Evolutionary conservation across 2,329 filamentous ascomycete species (phyloP), one percentile per base, ranked within the genome.

Genomic region (Diaporthe citriasiana): DNA sequence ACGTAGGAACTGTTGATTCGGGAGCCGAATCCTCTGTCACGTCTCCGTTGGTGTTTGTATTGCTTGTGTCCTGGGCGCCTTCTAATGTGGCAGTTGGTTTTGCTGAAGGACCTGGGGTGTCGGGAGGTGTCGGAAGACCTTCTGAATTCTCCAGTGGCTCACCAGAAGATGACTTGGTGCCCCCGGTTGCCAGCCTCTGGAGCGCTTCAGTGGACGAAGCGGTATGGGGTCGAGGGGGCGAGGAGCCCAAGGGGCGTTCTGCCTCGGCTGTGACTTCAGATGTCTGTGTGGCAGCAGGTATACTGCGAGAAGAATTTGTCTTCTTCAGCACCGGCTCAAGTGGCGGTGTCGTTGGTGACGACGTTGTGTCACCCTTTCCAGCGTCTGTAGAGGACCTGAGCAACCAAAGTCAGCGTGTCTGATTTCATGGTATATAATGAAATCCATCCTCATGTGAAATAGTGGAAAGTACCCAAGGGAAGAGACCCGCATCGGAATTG

Each of bases 91-190:
- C 63, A 4, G 51, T 56, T n/a, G 55, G 65, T 8, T 40, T 35
- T 2, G 72, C 38, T 25, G 72, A 72, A 19, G 45, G 59, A 13
- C 74, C 74, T 30, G 74, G 74, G 15, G 74, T 75, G 30, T 75
- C 68, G 17, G 74, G 74, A 59, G 74, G 74, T 15, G 74, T 75
- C 8, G 68, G 72, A 1, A 74, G 74, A 30, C 71, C 72, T 25
- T 75, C 72, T 12, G 68, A 68, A 22, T 60, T 25, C 27, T 51
- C 60, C 15, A 51, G 38, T 10, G 53, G 51, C 25, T 70, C 66
- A 22, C 38, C 27, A 19, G 50, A 38, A 19, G 50, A 38, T 22
- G 42, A 30, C 55, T 51, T 71, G 30, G 35, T 38, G 47, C 53
- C 66, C 15, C 35, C 25, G 33, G 69, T 59, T 27, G 56, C 53